Conservation (phyloP, 1,284 basidiomycete genomes). For the Ganoderma lingzhi region DNA sequence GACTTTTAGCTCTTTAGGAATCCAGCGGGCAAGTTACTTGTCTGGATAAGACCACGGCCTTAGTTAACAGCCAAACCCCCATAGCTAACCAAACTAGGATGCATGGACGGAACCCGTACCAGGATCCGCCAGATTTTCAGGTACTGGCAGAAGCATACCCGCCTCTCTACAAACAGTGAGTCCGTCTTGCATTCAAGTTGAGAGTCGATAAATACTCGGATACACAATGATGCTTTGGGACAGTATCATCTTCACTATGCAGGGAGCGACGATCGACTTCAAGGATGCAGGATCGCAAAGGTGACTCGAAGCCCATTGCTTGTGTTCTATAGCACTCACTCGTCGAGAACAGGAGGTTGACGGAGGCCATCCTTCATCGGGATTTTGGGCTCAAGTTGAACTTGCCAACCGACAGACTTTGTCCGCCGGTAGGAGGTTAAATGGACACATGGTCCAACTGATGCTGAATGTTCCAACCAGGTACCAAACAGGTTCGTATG, state of each 20-base stretch:
- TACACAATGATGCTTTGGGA: not conserved
- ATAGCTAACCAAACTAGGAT: constrained; percentile 43
- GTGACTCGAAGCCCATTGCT: constrained; percentile 44
- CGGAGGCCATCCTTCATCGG: constrained; percentile 75
- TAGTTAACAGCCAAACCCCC: no score
- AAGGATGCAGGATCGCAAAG: constrained; percentile 73
- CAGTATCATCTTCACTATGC: constrained; percentile 45
- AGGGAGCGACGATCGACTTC: constrained; percentile 72
- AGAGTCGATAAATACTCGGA: not conserved
- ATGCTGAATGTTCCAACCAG: constrained; percentile 43
- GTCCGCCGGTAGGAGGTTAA: constrained; percentile 73
- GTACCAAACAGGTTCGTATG: constrained; percentile 69
- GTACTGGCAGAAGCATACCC: constrained; percentile 67
- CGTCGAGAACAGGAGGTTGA: constrained; percentile 65
- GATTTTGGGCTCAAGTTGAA: constrained; percentile 76
- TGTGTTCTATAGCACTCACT: not conserved
- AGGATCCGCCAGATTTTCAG: constrained; percentile 67
- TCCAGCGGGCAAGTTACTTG: no score
- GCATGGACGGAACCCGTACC: constrained; percentile 71
- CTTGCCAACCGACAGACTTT: constrained; percentile 78
- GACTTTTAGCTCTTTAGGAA: no score
- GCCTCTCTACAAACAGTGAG: constrained; percentile 69
- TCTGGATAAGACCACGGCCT: no score
- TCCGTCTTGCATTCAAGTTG: constrained; percentile 9
- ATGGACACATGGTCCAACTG: not conserved